phyloP scores from a whole-genome alignment of 2,329 filamentous ascomycete species.

The Coleophoma cylindrospora region DNA sequence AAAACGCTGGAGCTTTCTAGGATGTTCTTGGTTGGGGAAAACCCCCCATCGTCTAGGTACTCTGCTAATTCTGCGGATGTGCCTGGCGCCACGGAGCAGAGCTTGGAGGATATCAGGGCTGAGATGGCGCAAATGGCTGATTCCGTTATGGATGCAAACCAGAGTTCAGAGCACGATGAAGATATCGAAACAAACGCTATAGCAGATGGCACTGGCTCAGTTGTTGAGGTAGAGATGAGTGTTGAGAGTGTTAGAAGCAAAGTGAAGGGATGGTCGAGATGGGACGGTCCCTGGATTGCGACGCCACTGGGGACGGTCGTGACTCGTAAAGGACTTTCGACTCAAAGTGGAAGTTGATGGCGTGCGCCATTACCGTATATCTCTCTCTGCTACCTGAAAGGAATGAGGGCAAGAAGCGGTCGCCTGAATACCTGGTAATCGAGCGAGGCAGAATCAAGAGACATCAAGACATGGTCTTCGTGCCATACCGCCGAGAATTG shows the following conservation, averaged over 20 bases:
- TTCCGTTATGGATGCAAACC: background rate
- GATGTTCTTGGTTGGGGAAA: conserved; percentile 30
- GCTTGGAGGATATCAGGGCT: background rate
- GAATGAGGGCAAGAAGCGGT: no score
- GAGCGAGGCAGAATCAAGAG: no score
- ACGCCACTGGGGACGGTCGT: background rate
- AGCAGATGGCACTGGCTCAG: background rate
- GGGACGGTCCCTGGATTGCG: conserved; percentile 1
- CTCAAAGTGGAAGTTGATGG: no score
- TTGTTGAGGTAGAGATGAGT: background rate
- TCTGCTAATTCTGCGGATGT: background rate
- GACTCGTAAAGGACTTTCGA: background rate
- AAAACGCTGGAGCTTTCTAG: conserved; percentile 33
- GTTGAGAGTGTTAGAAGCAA: no score
- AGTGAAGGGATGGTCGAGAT: conserved; percentile 5
- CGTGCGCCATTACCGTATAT: no score
- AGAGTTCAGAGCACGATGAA: background rate
- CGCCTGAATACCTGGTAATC: no score
- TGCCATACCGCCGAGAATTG: no score
- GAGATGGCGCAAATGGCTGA: background rate
- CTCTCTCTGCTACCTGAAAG: no score
- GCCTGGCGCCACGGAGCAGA: no score
- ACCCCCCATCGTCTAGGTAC: conserved; percentile 1
- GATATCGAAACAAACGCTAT: background rate
- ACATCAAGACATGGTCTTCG: no score